A percentile compares a stretch with the other conserved stretches of the same genome.
phyloP scores from a whole-genome alignment of 1,284 basidiomycete species.

The Microbotryum scabiosae region DNA sequence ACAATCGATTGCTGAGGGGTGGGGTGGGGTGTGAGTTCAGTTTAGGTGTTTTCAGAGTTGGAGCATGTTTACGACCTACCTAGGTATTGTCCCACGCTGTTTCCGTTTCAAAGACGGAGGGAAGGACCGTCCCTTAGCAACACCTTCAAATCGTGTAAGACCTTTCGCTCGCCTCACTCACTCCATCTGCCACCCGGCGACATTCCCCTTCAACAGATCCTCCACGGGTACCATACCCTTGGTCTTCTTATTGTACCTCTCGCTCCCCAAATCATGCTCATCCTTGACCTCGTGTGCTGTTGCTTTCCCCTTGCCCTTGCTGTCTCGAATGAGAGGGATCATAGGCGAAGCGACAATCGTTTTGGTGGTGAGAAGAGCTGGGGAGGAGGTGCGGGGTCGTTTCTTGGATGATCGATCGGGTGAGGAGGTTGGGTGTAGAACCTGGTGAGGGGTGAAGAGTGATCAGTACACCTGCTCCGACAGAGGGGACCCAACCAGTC shows the following conservation, averaged over 20 bases:
- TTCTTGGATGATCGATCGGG: background rate
- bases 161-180: background rate
- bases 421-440: slow-evolving; percentile 4
- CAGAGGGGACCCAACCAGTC: background rate
- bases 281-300: background rate
- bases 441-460: slow-evolving; percentile 3
- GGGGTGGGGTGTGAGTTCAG: background rate
- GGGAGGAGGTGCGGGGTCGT: slow-evolving; percentile 7
- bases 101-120: background rate
- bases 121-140: background rate
- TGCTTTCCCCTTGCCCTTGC: slow-evolving; percentile 18
- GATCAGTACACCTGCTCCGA: background rate
- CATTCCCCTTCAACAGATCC: slow-evolving; percentile 20
- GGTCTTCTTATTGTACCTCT: slow-evolving; percentile 2
- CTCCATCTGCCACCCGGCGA: slow-evolving; percentile 25
- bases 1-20: slow-evolving; percentile 64
- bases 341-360: background rate
- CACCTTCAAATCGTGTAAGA: no score
- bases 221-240: slow-evolving; percentile 11
- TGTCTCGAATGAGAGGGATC: background rate
- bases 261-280: background rate
- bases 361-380: slow-evolving; percentile 1
- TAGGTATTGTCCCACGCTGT: slow-evolving; percentile 26
- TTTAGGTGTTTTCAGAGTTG: fast-evolving
- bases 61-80: background rate